Evolutionary conservation across 495 filamentous ascomycete species (phyloP), one percentile per base, ranked within the genome.

Genomic region (Neurospora africana): DNA sequence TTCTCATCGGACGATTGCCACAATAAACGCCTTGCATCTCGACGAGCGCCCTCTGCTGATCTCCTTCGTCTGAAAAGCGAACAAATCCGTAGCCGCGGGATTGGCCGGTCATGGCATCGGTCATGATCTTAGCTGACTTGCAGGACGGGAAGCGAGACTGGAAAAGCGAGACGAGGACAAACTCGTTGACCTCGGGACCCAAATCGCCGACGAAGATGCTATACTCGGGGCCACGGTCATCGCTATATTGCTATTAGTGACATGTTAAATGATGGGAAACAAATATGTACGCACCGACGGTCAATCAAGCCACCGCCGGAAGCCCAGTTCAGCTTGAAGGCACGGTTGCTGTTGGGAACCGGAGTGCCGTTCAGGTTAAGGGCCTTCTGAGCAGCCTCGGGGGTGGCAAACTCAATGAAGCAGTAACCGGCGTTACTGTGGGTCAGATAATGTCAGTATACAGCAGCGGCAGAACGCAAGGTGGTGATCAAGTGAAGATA

Each of bases 81-180:
- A 99, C 95, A 77, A 99, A 99, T 35, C 95, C 95, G 77, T 99
- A 99, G 41, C 95, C 95, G 70, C 95, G 93, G 37, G 95, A 98
- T 89, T 98, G 94, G 76, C 95, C 95, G 70, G 90, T 95, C 82
- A 98, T 95, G 70, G 97, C 95, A 77, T 99, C 95, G 58, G 96
- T 97, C 95, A 99, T 99, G 82, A 99, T 99, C 86, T 99, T 99
- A 73, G 96, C 95, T 11, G 94, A 97, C 85, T 98, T 98, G 91
- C 96, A 98, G 6, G 93, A 96, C 1, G 92, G 93, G 86, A 95
- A 99, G 40, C 94, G 92, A 74, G 89, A 90, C 82, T 99, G 95
- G 86, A 99, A 99, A 69, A 99, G 90, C 4, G 93, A 96, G 61
- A 98, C 93, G 37, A 99, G 87, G 43, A 97, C 95, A 75, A 97